Percentiles rank a stretch among this genome's conserved stretches.
Conservation (phyloP, 2,329 filamentous ascomycete genomes). For the Ceratocystiopsis minuta region DNA sequence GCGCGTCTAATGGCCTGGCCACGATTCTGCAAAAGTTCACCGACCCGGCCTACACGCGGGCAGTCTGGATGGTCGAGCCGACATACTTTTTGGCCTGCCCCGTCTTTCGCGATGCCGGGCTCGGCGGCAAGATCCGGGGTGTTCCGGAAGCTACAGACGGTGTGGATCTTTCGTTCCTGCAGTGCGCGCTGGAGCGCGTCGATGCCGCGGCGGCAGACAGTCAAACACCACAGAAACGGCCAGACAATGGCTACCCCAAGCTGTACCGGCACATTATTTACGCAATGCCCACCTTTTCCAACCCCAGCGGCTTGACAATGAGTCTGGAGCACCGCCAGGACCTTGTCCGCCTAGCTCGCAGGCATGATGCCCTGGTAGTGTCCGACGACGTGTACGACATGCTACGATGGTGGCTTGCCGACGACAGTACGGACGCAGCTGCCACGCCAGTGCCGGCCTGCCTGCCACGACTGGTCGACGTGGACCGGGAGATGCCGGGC, state of each 20-base stretch:
- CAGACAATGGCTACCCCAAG: too few relatives aligned
- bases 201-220: conserved; percentile 1
- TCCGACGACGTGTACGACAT: conserved; percentile 59
- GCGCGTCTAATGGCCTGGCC: conserved; percentile 47
- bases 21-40: conserved; percentile 46
- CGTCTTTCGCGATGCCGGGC: conserved; percentile 48
- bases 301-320: conserved; percentile 50
- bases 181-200: conserved; percentile 8
- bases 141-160: conserved; percentile 47
- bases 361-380: conserved; percentile 46
- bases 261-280: conserved; percentile 53
- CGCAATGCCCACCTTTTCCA: conserved; percentile 50
- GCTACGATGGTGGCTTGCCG: conserved; percentile 33
- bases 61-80: conserved; percentile 48
- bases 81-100: conserved; percentile 48
- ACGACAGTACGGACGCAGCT: not conserved
- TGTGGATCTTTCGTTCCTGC: conserved; percentile 37
- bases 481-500: conserved; percentile 38
- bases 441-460: conserved; percentile 25
- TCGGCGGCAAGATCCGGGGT: conserved; percentile 35
- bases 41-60: conserved; percentile 43
- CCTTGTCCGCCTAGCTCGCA: conserved; percentile 40
- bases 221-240: too few relatives aligned
- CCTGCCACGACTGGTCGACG: conserved; percentile 39
- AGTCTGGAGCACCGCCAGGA: conserved; percentile 33